phyloP scores from a whole-genome alignment of 2,329 filamentous ascomycete genomes.

The Myriosclerotinia duriaeana region DNA sequence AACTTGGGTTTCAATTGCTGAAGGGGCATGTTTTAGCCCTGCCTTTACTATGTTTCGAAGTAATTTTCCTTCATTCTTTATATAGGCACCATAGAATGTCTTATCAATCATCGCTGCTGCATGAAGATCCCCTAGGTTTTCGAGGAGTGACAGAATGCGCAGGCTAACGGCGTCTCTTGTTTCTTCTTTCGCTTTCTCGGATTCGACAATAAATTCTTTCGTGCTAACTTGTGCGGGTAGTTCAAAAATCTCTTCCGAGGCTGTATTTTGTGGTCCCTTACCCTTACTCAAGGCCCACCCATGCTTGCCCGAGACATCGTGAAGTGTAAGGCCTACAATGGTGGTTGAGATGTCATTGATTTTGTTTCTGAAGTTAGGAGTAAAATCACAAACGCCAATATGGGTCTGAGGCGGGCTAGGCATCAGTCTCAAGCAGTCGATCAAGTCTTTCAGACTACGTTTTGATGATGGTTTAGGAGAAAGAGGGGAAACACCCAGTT shows the following conservation, averaged over 20 bases:
- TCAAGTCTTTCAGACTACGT: slow-evolving; percentile 48
- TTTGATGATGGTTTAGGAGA: slow-evolving; percentile 37
- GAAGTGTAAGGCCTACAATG: slow-evolving; percentile 50
- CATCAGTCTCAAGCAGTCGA: slow-evolving; percentile 47
- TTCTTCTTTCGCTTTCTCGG: slow-evolving; percentile 26
- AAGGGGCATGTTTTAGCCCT: slow-evolving; percentile 27
- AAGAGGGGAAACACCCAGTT: slow-evolving; percentile 48
- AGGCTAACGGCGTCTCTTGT: slow-evolving; percentile 40
- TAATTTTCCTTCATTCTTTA: slow-evolving; percentile 47
- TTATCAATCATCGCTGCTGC: slow-evolving; percentile 46
- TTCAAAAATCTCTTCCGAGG: slow-evolving; percentile 22
- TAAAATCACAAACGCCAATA: slow-evolving; percentile 51
- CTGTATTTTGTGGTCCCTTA: slow-evolving; percentile 14
- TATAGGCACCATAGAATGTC: slow-evolving; percentile 48
- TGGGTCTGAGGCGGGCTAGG: slow-evolving; percentile 48
- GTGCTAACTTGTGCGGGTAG: slow-evolving; percentile 20
- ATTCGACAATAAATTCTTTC: slow-evolving; percentile 23
- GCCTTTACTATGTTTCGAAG: slow-evolving; percentile 37
- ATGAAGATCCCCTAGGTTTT: slow-evolving; percentile 46
- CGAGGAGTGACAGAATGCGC: slow-evolving; percentile 45
- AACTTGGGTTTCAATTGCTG: slow-evolving; percentile 21
- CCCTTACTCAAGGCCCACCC: slow-evolving; percentile 52
- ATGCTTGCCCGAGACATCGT: slow-evolving; percentile 50
- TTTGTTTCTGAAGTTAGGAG: slow-evolving; percentile 48
- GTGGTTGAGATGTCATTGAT: slow-evolving; percentile 54